phyloP scores from a whole-genome alignment of 495 filamentous ascomycete genomes.

The Penicillium egyptiacum region DNA sequence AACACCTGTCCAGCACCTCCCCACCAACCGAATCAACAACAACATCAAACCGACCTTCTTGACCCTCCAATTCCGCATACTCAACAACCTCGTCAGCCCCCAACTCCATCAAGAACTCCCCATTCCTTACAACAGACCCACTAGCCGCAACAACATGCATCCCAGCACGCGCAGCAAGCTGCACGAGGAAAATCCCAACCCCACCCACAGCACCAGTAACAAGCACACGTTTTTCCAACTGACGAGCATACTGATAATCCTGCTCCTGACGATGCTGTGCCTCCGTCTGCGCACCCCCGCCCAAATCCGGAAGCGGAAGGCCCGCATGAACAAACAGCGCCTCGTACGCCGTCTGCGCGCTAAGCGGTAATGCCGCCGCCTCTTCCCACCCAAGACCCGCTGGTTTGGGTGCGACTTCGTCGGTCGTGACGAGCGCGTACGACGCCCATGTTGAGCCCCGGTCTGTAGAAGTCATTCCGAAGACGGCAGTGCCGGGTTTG shows the following conservation, averaged over 20 bases:
- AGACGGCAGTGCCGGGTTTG: constrained; percentile 35
- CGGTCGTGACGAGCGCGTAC: constrained; percentile 25
- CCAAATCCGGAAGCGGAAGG: neutral
- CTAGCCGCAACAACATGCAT: constrained; percentile 29
- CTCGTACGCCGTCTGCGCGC: constrained; percentile 37
- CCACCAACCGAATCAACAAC: constrained; percentile 39
- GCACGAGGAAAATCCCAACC: constrained; percentile 38
- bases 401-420: constrained; percentile 33
- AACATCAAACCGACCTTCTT: constrained; percentile 27
- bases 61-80: constrained; percentile 21
- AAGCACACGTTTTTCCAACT: constrained; percentile 18
- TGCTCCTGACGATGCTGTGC: neutral
- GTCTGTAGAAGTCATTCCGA: constrained; percentile 31
- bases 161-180: constrained; percentile 30
- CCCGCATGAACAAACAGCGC: constrained; percentile 35
- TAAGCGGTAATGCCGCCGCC: constrained; percentile 35
- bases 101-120: constrained; percentile 27
- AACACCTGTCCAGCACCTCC: constrained; percentile 26
- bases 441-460: constrained; percentile 34
- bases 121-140: constrained; percentile 32
- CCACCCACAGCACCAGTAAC: constrained; percentile 38
- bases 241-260: neutral
- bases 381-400: constrained; percentile 17
- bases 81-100: constrained; percentile 34
- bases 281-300: neutral